These are phyloP conservation scores for Podospora sp. DNA, from an alignment of 495 filamentous ascomycete genomes.

Conservation along the genomic window DNA sequence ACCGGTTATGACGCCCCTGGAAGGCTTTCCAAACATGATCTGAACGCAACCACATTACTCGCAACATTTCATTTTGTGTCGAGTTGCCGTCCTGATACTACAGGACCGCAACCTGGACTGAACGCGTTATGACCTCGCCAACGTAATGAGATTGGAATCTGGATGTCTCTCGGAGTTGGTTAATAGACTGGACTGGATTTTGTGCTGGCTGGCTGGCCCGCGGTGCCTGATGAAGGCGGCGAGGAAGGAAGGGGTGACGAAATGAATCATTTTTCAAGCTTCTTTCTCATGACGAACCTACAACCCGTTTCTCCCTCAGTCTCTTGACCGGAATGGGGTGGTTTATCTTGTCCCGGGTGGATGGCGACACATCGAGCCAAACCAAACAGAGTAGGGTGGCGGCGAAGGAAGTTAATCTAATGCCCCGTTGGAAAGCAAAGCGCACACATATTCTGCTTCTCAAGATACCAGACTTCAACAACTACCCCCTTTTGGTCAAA, in stretches of 20 bases:
- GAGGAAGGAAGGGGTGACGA: too few relatives aligned
- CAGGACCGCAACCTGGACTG: neutral
- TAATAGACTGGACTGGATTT: constrained; percentile 7
- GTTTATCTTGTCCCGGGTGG: too few relatives aligned
- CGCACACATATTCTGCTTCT: constrained; percentile 2
- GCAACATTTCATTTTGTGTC: neutral
- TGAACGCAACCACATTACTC: constrained; percentile 25
- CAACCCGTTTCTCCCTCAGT: too few relatives aligned
- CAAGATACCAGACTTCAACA: constrained; percentile 2
- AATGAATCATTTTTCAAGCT: too few relatives aligned
- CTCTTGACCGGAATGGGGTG: too few relatives aligned
- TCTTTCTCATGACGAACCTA: too few relatives aligned
- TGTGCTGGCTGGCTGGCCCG: constrained; percentile 13
- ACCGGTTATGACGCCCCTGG: constrained; percentile 34
- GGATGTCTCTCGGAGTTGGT: constrained; percentile 1
- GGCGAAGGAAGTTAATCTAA: constrained; percentile 11
- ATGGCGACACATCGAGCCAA: too few relatives aligned
- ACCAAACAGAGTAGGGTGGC: neutral
- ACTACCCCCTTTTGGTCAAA: neutral
- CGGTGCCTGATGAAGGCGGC: neutral
- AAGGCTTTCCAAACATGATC: constrained; percentile 49
- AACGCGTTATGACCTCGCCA: constrained; percentile 14
- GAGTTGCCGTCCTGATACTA: too few relatives aligned
- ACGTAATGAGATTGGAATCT: constrained; percentile 4
- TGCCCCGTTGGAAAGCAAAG: neutral